These are phyloP conservation scores for Talaromyces islandicus DNA, from an alignment of 2,329 filamentous ascomycete genomes.

Conservation along the genomic window DNA sequence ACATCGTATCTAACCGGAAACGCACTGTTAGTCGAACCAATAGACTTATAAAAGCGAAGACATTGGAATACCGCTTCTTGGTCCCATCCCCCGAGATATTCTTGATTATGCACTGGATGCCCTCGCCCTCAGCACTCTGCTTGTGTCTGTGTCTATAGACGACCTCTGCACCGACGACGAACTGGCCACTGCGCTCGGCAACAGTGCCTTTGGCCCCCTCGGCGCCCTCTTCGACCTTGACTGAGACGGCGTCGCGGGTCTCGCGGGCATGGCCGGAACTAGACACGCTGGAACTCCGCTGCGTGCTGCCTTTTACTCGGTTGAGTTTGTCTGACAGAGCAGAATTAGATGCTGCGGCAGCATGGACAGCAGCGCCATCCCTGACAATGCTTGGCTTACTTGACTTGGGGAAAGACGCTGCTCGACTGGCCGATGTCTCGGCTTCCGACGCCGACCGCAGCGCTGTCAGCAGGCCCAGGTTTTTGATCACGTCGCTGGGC, in stretches of 20 bases:
- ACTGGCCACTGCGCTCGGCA: constrained; percentile 39
- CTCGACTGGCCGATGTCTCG: constrained; percentile 35
- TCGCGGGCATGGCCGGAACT: constrained; percentile 34
- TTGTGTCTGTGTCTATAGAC: constrained; percentile 48
- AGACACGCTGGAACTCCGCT: constrained; percentile 39
- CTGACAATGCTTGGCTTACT: constrained; percentile 39
- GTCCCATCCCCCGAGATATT: constrained; percentile 65
- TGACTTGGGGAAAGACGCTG: constrained; percentile 34
- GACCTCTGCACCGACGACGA: constrained; percentile 44
- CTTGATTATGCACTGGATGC: constrained; percentile 72
- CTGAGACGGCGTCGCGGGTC: constrained; percentile 27
- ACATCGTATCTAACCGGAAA: constrained; percentile 59
- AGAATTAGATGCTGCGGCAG: constrained; percentile 37
- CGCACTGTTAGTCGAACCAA: background rate
- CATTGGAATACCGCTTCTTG: constrained; percentile 53
- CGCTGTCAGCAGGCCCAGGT: constrained; percentile 43
- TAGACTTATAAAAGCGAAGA: constrained; percentile 8
- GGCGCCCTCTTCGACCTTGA: constrained; percentile 39
- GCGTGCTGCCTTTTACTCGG: constrained; percentile 35
- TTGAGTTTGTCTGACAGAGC: constrained; percentile 36
- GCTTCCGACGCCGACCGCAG: constrained; percentile 44
- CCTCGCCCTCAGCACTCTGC: constrained; percentile 45
- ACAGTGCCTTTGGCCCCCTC: constrained; percentile 38
- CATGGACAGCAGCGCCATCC: constrained; percentile 39
- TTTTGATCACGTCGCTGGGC: constrained; percentile 46